Percentiles rank a stretch among this genome's conserved stretches.
Conservation (phyloP, 2,329 filamentous ascomycete species). For the Xylaria sp. region DNA sequence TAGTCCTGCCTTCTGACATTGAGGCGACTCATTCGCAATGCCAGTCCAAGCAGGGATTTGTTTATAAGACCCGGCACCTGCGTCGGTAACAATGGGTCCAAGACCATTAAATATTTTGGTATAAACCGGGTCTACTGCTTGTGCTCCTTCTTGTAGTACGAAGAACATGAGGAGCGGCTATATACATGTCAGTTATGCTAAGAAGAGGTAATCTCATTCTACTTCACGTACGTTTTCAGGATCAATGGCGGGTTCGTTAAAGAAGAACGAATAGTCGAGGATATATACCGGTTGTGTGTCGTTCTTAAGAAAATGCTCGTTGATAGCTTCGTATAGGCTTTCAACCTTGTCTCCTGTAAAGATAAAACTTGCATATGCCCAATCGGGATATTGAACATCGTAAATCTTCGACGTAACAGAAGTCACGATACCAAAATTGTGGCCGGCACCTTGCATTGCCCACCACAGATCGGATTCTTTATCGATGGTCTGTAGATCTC, state of each 20-base stretch:
- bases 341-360: conserved; percentile 61
- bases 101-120: conserved; percentile 35
- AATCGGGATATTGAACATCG: conserved; percentile 53
- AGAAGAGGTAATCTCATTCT: too few species aligned
- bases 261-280: conserved; percentile 32
- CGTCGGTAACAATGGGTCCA: conserved; percentile 19
- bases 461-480: conserved; percentile 64
- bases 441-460: conserved; percentile 66
- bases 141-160: conserved; percentile 39
- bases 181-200: conserved; percentile 6
- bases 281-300: conserved; percentile 42
- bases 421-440: conserved; percentile 70
- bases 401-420: conserved; percentile 60
- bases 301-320: conserved; percentile 56
- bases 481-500: conserved; percentile 53
- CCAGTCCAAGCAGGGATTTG: conserved; percentile 36
- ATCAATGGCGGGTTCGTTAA: conserved; percentile 32
- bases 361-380: conserved; percentile 57
- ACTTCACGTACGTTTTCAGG: conserved; percentile 32
- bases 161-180: conserved; percentile 37
- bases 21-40: conserved; percentile 14
- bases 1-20: too few species aligned
- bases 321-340: conserved; percentile 57
- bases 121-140: conserved; percentile 32
- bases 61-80: conserved; percentile 25